phyloP scores from a whole-genome alignment of 176 grass and related monocot species.

The Cenchrus fungigraminus region DNA sequence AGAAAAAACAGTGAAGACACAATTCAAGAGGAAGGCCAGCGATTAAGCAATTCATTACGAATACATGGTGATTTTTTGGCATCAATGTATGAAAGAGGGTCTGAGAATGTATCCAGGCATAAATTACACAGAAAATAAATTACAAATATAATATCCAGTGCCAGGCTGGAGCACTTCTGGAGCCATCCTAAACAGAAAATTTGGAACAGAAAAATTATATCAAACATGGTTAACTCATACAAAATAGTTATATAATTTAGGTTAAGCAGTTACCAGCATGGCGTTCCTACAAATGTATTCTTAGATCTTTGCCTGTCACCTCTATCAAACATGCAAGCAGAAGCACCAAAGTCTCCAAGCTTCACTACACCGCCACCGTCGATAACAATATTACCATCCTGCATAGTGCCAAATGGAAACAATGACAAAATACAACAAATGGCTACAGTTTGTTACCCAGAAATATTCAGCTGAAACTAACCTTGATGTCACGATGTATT shows the following conservation, averaged over 20 bases:
- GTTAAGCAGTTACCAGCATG: conserved; percentile 73
- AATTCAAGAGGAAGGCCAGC: not conserved
- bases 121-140: too few relatives aligned
- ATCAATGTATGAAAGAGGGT: too few relatives aligned
- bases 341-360: conserved; percentile 96
- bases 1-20: too few relatives aligned
- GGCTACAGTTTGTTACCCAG: not conserved
- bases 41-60: too few relatives aligned
- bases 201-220: too few relatives aligned
- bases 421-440: not conserved
- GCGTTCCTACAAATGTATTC: conserved; percentile 99
- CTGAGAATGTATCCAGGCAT: too few relatives aligned
- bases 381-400: conserved; percentile 99
- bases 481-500: conserved; percentile 98
- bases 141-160: too few relatives aligned
- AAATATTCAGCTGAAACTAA: conserved; percentile 36
- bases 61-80: too few relatives aligned
- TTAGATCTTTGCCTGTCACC: conserved; percentile 95
- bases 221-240: too few relatives aligned
- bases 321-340: conserved; percentile 98
- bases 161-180: too few relatives aligned
- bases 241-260: not conserved
- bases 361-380: conserved; percentile 82
- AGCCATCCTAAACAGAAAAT: too few relatives aligned
- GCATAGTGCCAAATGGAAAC: conserved; percentile 30